Base-by-base conservation (phyloP, 257 asterid genomes). In the Jacaranda copaia region DNA sequence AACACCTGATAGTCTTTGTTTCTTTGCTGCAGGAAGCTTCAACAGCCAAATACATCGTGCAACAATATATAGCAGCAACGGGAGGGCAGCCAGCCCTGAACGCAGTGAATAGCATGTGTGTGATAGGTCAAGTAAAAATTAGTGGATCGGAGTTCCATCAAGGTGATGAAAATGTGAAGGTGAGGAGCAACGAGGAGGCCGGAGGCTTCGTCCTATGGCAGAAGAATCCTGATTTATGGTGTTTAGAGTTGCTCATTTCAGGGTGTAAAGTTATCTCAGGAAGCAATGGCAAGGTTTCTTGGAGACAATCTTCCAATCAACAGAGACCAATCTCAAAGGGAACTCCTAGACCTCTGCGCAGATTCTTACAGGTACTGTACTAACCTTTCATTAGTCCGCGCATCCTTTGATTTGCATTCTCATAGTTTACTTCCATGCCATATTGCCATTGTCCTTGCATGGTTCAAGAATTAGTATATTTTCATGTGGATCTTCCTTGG, bases 171-270 rank as follows among this genome's bases (percentile, higher is more conserved):
- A 82, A 78, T 39, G 97, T 89, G 3, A 88, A 89, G 78, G 86
- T 85, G 16, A 86, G 88, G 75, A 94, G 82, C 81, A 92, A 84
- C 2, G 96, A 92, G 75, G 97, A 92, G 72, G 42, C 86, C 0
- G 98, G 98, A 11, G 99, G 98, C 0, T 94, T 94, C 76, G 96
- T 94, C 13, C 83, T 94, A 40, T 94, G 99, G 99, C 99, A 92
- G 79, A 91, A 91, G 76, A 89, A 94, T 39, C 99, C 99, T 0
- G 92, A 93, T 19, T 70, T 80, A 1, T 94, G 99, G 98, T 91
- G 94, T 72, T 63, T 94, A 8, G 98, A 94, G 77, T 51, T 92
- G 53, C 93, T 87, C 0, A 91, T 94, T 15, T 86, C 93, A 0
- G 99, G 99, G 0, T 91, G 98, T 70, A 94, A 92, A 71, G 95